Conservation (phyloP, 768 basidiomycete species). For the Kwoniella sp. region DNA sequence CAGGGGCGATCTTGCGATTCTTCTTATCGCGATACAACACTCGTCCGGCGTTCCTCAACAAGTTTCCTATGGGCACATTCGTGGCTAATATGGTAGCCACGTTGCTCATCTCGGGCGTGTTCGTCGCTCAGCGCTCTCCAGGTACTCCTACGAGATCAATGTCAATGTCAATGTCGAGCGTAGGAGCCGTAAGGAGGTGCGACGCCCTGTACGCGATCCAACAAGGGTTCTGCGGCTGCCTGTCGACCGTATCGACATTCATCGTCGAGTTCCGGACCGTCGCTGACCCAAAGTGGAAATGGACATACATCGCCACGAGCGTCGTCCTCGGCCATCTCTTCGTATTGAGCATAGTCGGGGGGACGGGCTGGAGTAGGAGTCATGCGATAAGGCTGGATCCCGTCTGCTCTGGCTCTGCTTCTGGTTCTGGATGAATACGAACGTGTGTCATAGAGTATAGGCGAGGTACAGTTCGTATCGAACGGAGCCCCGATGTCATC, state of each 20-base stretch:
- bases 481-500: no score
- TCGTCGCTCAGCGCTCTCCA: slow-evolving; percentile 63
- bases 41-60: slow-evolving; percentile 52
- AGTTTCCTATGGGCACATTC: slow-evolving; percentile 55
- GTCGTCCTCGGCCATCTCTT: slow-evolving; percentile 71
- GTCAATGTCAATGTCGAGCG: background rate
- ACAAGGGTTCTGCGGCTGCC: slow-evolving; percentile 93
- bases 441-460: no score
- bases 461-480: background rate
- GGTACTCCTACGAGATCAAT: background rate
- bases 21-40: slow-evolving; percentile 73
- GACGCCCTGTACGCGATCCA: slow-evolving; percentile 75
- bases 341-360: slow-evolving; percentile 72
- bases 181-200: slow-evolving; percentile 60
- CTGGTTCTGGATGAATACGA: background rate
- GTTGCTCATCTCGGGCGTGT: slow-evolving; percentile 75
- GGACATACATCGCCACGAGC: slow-evolving; percentile 71
- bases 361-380: slow-evolving; percentile 42
- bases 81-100: slow-evolving; percentile 65
- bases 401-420: background rate
- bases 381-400: background rate
- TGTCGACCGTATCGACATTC: slow-evolving; percentile 93
- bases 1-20: slow-evolving; percentile 84
- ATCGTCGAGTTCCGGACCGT: slow-evolving; percentile 74
- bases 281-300: slow-evolving; percentile 62